phyloP scores from a whole-genome alignment of 2,329 filamentous ascomycete genomes.

The Dactylonectria macrodidyma region DNA sequence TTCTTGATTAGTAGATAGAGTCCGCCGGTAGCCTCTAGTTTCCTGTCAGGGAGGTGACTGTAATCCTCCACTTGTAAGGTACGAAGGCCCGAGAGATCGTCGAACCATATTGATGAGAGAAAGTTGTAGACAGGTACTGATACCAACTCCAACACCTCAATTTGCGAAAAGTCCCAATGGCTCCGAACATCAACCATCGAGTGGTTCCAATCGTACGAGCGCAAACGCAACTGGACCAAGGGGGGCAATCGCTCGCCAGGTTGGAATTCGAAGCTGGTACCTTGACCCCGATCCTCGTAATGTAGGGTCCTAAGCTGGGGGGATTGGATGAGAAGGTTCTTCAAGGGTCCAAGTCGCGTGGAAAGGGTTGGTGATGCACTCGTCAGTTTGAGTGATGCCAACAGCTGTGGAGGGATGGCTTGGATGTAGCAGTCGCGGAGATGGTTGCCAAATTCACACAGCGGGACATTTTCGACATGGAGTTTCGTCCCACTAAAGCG shows the following conservation, averaged over 20 bases:
- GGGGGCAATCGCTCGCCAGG: conserved; percentile 60
- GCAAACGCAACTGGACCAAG: conserved; percentile 57
- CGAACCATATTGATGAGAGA: conserved; percentile 57
- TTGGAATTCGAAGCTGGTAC: conserved; percentile 60
- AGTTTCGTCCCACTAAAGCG: conserved; percentile 51
- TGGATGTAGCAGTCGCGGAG: conserved; percentile 54
- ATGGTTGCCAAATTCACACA: conserved; percentile 54
- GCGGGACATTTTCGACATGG: conserved; percentile 58
- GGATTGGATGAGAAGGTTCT: conserved; percentile 57
- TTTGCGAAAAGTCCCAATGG: conserved; percentile 64
- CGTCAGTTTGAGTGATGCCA: conserved; percentile 59
- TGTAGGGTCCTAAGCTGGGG: conserved; percentile 56
- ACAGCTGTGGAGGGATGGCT: conserved; percentile 56
- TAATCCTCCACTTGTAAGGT: conserved; percentile 62
- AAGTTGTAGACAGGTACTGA: conserved; percentile 63
- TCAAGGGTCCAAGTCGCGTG: conserved; percentile 58
- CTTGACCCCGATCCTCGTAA: conserved; percentile 62
- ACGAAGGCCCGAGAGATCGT: conserved; percentile 54
- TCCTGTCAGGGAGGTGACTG: conserved; percentile 56
- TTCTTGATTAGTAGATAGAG: conserved; percentile 57
- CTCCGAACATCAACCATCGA: conserved; percentile 52
- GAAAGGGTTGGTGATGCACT: conserved; percentile 58
- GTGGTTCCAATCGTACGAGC: conserved; percentile 67
- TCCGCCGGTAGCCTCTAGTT: conserved; percentile 56
- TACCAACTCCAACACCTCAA: conserved; percentile 58